Evolutionary conservation across 2,329 filamentous ascomycete species (phyloP).

Genomic region (Alternaria brassicae): DNA sequence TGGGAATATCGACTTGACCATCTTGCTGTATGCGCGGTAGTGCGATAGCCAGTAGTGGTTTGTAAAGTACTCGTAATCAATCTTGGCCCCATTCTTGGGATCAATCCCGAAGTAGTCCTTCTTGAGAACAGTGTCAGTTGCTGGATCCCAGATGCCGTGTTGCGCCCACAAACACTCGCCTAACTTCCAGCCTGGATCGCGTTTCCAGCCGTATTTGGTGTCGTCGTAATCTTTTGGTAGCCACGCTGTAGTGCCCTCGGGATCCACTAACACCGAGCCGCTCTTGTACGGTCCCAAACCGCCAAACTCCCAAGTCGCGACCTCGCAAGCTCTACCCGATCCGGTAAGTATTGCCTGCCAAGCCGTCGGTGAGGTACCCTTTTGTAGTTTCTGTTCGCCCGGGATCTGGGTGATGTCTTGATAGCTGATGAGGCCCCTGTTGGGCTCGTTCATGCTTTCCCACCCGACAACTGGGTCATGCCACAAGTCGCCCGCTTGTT

Average conservation of each 20-base stretch:
- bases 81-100: constrained; percentile 72
- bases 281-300: constrained; percentile 91
- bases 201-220: constrained; percentile 85
- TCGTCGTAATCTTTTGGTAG: constrained; percentile 84
- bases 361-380: constrained; percentile 89
- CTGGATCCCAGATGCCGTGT: constrained; percentile 91
- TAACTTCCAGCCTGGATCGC: constrained; percentile 86
- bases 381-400: constrained; percentile 85
- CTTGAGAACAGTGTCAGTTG: constrained; percentile 75
- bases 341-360: constrained; percentile 94
- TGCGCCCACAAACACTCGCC: constrained; percentile 98
- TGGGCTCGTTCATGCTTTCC: constrained; percentile 96
- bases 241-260: constrained; percentile 86
- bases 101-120: constrained; percentile 89
- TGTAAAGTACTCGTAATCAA: constrained; percentile 86
- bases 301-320: constrained; percentile 93
- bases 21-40: constrained; percentile 77
- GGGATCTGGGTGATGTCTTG: constrained; percentile 83
- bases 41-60: constrained; percentile 91
- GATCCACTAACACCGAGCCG: constrained; percentile 82
- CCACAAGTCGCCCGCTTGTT: constrained; percentile 88
- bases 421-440: constrained; percentile 84
- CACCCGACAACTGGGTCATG: constrained; percentile 89
- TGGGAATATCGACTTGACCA: constrained; percentile 77
- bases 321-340: constrained; percentile 87